Percentiles rank a stretch among this genome's conserved stretches.
Conservation (phyloP, 768 basidiomycete genomes). For the Holtermannia corniformis region DNA sequence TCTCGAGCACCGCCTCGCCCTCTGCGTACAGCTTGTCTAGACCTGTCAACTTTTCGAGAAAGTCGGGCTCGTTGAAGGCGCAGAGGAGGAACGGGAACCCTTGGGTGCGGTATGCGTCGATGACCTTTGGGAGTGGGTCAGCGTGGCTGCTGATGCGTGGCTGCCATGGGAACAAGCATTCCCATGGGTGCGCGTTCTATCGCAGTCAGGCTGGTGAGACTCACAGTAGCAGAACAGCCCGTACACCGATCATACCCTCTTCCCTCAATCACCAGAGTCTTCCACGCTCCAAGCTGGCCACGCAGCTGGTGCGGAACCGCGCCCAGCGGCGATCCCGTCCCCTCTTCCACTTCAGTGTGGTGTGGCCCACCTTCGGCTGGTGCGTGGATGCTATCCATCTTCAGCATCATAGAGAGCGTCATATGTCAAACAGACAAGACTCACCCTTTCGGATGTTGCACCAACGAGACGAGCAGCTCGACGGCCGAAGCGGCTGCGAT, state of each 20-base stretch:
- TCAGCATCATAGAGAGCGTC: not conserved
- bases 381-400: constrained; percentile 50
- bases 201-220: not conserved
- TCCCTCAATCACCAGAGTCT: constrained; percentile 72
- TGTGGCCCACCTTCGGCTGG: constrained; percentile 52
- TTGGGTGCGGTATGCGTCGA: constrained; percentile 68
- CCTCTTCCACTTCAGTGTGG: constrained; percentile 21
- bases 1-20: constrained; percentile 60
- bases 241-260: constrained; percentile 80
- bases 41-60: constrained; percentile 65
- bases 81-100: constrained; percentile 69
- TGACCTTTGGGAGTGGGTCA: constrained; percentile 47
- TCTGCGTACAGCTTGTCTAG: constrained; percentile 67
- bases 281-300: constrained; percentile 79
- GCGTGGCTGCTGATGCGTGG: not conserved
- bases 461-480: constrained; percentile 74
- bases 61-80: constrained; percentile 73
- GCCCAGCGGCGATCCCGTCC: constrained; percentile 52
- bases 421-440: not conserved
- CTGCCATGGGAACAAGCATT: not conserved
- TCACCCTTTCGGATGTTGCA: constrained; percentile 85
- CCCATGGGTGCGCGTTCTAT: no score
- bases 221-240: constrained; percentile 55
- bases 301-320: constrained; percentile 88
- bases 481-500: constrained; percentile 88